Conservation (phyloP, 2,329 filamentous ascomycete genomes). For the Alternaria arbusti region DNA sequence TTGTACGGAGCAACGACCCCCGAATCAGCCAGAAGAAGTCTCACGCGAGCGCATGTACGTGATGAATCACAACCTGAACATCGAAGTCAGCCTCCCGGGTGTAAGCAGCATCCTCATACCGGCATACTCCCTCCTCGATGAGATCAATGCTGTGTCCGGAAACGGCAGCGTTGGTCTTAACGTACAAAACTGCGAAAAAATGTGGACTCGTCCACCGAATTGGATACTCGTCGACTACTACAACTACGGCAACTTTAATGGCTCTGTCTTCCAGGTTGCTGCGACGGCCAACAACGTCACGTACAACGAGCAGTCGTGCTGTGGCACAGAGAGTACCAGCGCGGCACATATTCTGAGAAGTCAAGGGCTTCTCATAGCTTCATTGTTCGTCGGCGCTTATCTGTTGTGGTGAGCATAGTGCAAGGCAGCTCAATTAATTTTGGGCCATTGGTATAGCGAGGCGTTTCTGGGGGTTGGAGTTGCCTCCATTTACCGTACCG, state of each 20-base stretch:
- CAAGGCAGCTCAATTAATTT: background rate
- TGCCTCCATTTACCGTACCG: background rate
- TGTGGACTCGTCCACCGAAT: slow-evolving; percentile 44
- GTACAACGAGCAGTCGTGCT: slow-evolving; percentile 31
- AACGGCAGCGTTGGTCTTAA: slow-evolving; percentile 37
- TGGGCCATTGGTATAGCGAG: background rate
- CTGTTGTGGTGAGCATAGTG: background rate
- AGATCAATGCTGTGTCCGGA: slow-evolving; percentile 39
- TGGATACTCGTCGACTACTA: slow-evolving; percentile 49
- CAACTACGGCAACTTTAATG: slow-evolving; percentile 42
- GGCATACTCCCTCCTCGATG: slow-evolving; percentile 33
- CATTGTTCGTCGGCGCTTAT: background rate
- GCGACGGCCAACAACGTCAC: slow-evolving; percentile 59
- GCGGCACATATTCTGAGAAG: background rate
- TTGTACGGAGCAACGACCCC: slow-evolving; percentile 79
- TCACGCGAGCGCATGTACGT: slow-evolving; percentile 72
- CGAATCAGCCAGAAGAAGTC: slow-evolving; percentile 62
- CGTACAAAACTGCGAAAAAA: slow-evolving; percentile 33
- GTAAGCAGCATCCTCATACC: slow-evolving; percentile 53
- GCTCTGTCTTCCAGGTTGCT: slow-evolving; percentile 45
- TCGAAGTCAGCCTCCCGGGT: slow-evolving; percentile 48
- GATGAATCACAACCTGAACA: slow-evolving; percentile 90
- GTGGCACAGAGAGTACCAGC: slow-evolving; percentile 17
- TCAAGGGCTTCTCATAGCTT: background rate
- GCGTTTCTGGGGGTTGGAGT: background rate